Conservation (phyloP, 73 alveolate genomes). For the Paramecium sonneborni region DNA sequence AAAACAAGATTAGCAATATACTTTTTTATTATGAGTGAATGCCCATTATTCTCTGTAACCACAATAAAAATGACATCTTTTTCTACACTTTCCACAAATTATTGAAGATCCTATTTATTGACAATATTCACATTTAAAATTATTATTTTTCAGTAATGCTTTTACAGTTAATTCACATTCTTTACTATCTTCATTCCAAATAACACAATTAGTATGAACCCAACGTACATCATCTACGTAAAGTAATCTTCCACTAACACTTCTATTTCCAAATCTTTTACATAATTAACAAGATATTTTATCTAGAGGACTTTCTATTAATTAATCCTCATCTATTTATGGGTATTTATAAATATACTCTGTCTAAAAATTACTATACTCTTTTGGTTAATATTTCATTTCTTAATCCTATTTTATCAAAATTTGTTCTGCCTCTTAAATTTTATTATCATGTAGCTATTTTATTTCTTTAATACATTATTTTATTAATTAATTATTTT, state of each 20-base stretch:
- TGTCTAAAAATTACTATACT: neutral
- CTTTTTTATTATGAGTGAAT: slow-evolving; percentile 42
- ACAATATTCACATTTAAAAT: slow-evolving; percentile 53
- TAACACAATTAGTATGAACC: slow-evolving; percentile 67
- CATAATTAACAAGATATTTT: neutral
- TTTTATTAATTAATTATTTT: neutral
- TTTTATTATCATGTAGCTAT: neutral
- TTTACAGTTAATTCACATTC: slow-evolving; percentile 46
- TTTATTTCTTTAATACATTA: neutral
- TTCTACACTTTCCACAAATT: slow-evolving; percentile 50
- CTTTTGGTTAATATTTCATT: neutral
- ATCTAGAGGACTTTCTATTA: slow-evolving; percentile 26
- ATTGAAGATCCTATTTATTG: slow-evolving; percentile 46
- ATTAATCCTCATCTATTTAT: neutral
- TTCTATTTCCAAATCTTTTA: neutral
- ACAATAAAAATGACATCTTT: slow-evolving; percentile 62
- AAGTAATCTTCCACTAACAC: slow-evolving; percentile 62
- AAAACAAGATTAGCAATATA: neutral
- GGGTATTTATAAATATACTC: neutral
- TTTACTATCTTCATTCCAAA: slow-evolving; percentile 60
- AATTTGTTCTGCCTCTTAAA: neutral
- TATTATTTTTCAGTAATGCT: neutral
- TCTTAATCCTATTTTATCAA: neutral
- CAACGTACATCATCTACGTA: slow-evolving; percentile 58
- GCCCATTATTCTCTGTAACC: slow-evolving; percentile 50